Evolutionary conservation across 2,329 filamentous ascomycete species (phyloP).

Genomic region (Coniochaeta prunicola): DNA sequence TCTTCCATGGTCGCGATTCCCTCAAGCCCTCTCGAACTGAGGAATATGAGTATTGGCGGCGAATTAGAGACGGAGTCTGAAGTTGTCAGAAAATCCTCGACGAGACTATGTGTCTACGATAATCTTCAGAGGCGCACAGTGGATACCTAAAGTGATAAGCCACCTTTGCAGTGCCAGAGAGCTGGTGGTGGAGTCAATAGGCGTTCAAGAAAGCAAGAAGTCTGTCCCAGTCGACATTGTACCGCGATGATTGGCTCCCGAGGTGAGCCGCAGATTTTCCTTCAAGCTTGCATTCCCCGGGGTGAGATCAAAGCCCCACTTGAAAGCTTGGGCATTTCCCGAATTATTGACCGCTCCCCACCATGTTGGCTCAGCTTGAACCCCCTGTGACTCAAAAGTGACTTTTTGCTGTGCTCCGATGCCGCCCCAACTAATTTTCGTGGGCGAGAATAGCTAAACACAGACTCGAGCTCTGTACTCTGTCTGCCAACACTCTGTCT

Average conservation of each 20-base stretch:
- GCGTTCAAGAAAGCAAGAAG: neutral
- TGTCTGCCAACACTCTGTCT: neutral
- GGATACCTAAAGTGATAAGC: too few species aligned
- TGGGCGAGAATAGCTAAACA: neutral
- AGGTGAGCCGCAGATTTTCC: neutral
- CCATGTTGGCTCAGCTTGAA: neutral
- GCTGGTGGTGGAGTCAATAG: too few species aligned
- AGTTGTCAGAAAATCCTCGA: too few species aligned
- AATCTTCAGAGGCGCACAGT: too few species aligned
- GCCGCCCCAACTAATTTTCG: neutral
- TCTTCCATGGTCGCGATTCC: constrained; percentile 57
- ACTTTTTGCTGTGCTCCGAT: neutral
- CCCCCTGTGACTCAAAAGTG: neutral
- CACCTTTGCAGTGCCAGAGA: neutral
- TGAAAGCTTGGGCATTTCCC: neutral
- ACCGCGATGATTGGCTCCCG: neutral
- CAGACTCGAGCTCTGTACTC: neutral
- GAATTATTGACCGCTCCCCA: neutral
- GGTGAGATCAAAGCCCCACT: neutral
- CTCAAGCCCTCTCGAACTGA: neutral
- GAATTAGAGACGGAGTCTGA: too few species aligned
- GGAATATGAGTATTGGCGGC: neutral
- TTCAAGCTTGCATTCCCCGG: neutral
- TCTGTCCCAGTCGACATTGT: neutral
- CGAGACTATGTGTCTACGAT: too few species aligned